Conservation (phyloP, 768 basidiomycete species). For the Mrakia frigida region DNA sequence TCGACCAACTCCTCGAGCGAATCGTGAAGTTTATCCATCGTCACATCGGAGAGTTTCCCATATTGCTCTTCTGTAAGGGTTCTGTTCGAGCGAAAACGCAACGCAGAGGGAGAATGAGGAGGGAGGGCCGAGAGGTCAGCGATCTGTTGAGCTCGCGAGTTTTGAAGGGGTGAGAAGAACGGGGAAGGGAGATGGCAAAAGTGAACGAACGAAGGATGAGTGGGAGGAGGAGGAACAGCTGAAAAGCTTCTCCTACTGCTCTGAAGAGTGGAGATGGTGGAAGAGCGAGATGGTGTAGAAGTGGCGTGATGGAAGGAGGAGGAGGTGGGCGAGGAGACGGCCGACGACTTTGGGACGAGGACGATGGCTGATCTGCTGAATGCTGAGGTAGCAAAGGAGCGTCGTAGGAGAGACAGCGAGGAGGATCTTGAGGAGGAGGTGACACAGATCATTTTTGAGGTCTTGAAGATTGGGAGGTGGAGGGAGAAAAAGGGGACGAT, state of each 20-base stretch:
- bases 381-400: neutral
- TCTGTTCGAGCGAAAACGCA: neutral
- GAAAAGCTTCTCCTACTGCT: neutral
- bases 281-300: neutral
- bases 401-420: neutral
- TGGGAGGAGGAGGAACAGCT: neutral
- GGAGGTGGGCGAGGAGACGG: neutral
- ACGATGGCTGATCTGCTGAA: neutral
- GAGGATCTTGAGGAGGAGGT: neutral
- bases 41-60: constrained; percentile 63
- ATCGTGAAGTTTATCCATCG: constrained; percentile 73
- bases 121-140: neutral
- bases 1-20: constrained; percentile 63
- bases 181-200: too few species aligned
- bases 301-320: neutral
- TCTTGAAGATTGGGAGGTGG: neutral
- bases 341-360: neutral
- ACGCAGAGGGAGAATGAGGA: neutral
- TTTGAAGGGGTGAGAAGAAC: neutral
- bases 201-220: neutral
- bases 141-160: neutral
- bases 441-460: neutral
- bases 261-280: neutral
- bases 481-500: too few species aligned
- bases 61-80: constrained; percentile 60